Conservation (phyloP, 345 rosid species). For the Populus davidiana region DNA sequence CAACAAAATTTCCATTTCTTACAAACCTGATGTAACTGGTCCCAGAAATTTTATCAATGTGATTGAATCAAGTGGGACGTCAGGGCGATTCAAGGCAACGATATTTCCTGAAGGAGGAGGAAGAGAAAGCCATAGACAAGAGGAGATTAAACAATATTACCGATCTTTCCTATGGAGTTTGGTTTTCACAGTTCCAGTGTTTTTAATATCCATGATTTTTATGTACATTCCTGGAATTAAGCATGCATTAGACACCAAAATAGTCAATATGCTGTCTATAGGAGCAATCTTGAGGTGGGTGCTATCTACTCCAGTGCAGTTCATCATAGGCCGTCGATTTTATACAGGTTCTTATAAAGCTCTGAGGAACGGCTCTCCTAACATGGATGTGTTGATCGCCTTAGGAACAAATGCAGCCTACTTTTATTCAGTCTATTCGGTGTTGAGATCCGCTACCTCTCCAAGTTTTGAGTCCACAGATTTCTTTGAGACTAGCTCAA, state of each 20-base stretch:
- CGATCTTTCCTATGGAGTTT: slow-evolving; percentile 79
- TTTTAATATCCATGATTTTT: slow-evolving; percentile 75
- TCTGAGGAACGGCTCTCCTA: slow-evolving; percentile 73
- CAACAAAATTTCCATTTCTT: slow-evolving; percentile 55
- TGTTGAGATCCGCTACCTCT: slow-evolving; percentile 72
- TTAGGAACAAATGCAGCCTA: slow-evolving; percentile 92
- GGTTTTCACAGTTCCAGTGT: slow-evolving; percentile 79
- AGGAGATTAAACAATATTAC: slow-evolving; percentile 61
- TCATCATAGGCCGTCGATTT: slow-evolving; percentile 77
- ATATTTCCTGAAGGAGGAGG: slow-evolving; percentile 67
- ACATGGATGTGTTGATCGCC: slow-evolving; percentile 93
- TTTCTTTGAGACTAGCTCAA: slow-evolving; percentile 93
- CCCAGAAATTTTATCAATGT: slow-evolving; percentile 70
- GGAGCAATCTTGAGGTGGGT: slow-evolving; percentile 74
- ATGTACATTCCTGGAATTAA: slow-evolving; percentile 73
- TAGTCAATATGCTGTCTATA: slow-evolving; percentile 68
- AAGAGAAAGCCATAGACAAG: slow-evolving; percentile 51
- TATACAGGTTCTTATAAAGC: slow-evolving; percentile 78
- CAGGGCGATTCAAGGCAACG: slow-evolving; percentile 58
- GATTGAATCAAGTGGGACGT: slow-evolving; percentile 69
- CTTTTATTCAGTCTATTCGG: slow-evolving; percentile 77
- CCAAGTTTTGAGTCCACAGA: slow-evolving; percentile 59
- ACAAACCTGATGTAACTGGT: slow-evolving; percentile 68
- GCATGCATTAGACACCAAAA: slow-evolving; percentile 51
- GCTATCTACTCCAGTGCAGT: slow-evolving; percentile 80